Evolutionary conservation across 2,329 filamentous ascomycete genomes (phyloP), one percentile per base, ranked within the genome.

Genomic region (Meredithiella fracta): DNA sequence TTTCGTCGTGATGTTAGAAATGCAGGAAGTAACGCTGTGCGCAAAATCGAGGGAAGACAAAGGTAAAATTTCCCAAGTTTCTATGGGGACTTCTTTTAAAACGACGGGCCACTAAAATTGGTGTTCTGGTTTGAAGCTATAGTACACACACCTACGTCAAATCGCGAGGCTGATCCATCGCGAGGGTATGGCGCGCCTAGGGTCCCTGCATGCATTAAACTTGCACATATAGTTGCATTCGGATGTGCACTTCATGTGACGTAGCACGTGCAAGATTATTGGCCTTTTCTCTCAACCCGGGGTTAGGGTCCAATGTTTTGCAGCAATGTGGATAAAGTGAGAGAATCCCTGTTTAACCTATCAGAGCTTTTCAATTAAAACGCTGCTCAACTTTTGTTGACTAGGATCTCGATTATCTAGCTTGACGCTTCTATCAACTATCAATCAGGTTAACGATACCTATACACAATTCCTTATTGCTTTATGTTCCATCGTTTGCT

Each of bases 401-500:
- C 22, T 49, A 2, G 22, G 11, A 26, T 49, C n/a, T n/a, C 5
- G 23, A 25, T 8, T 29, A 17, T 31, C n/a, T 17, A 20, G 8
- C 26, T 34, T 5, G 34, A 25, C 6, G 25, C 20, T 17, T 34
- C 34, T 17, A 42, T 5, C n/a, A 17, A 51, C 26, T 26, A 17
- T 51, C 22, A 31, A n/a, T 20, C 17, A 17, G 23, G 17, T 31
- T 26, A 9, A 26, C 17, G 47, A 50, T 50, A 38, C 15, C 26
- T 34, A 15, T n/a, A 31, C 17, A 20, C 2, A 44, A 8, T 22
- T 53, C 9, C 26, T 31, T 50, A 9, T 40, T 20, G 11, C 4
- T 53, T 34, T 34, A 60, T 67, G 59, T 44, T 76, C 75, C 70
- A 66, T 77, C n/a, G 53, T 17, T 54, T 47, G 34, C 23, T 62